Base-by-base conservation (phyloP, 2,329 filamentous ascomycete genomes). In the Teratosphaeria gauchensis region DNA sequence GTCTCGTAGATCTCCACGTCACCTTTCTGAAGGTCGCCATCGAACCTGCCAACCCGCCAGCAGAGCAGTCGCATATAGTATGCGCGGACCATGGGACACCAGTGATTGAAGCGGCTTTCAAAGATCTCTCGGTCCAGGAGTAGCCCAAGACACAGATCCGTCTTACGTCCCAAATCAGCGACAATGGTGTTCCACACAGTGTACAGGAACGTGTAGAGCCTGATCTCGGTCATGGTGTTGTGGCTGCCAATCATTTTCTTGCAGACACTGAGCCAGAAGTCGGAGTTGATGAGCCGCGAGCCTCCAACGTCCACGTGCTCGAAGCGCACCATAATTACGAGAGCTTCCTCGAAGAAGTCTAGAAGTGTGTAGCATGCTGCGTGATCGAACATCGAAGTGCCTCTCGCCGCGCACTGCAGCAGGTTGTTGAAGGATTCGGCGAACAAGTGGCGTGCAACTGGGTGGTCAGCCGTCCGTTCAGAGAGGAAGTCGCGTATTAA, bases 31-130 rank as follows among this genome's bases (percentile, higher is more conserved):
- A 83, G 78, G 53, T 81, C 82, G 16, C 86, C 89, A 56, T 85
- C 83, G 68, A 88, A 88, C 62, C 92, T 82, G 63, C 88, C 92
- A 54, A 96, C 78, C 60, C 91, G 84, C 92, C 92, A 96, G 74
- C 90, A 95, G 24, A 96, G 74, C 55, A 96, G 76, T 53, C 92
- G 89, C 82, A 95, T 94, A 71, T 87, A 96, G 72, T 96, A 96
- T 14, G 90, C 88, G 61, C 92, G 84, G 24, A 96, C 90, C 92
- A 96, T 95, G 0, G 92, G 90, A 68, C 90, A 95, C 91, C 92
- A 96, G 68, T 96, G 90, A 69, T 88, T 92, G 75, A 96, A 96
- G 61, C 90, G 85, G 61, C 83, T 84, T 68, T 89, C 84, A 71
- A 96, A 96, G 1, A 87, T 82, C 30, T 85, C 80, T 57, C 88